Percentiles rank a stretch among this genome's conserved stretches.
Evolutionary conservation across 139 green algal genomes (phyloP).

Genomic region (Chlorella sp.): DNA sequence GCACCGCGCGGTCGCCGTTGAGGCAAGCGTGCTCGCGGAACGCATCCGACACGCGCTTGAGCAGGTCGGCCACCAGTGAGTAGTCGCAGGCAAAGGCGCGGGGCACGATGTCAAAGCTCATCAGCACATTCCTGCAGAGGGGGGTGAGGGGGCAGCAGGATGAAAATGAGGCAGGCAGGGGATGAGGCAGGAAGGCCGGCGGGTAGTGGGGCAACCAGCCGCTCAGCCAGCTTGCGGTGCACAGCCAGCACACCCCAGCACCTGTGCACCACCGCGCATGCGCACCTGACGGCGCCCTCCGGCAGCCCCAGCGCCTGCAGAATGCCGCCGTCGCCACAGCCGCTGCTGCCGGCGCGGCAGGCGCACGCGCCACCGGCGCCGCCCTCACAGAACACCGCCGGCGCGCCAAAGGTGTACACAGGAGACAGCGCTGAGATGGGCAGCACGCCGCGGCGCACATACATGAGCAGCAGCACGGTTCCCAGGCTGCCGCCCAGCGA

Average conservation of each 20-base stretch:
- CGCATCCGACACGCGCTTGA: conserved; percentile 59
- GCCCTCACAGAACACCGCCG: conserved; percentile 89
- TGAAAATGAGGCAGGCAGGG: no score
- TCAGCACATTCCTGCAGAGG: conserved; percentile 73
- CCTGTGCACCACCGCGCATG: not conserved
- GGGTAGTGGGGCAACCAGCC: no score
- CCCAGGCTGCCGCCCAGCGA: conserved; percentile 93
- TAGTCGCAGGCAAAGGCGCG: conserved; percentile 98
- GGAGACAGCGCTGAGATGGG: conserved; percentile 63
- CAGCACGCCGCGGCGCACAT: conserved; percentile 78
- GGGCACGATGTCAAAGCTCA: conserved; percentile 93
- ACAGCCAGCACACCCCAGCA: no score
- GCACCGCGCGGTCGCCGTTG: conserved; percentile 47
- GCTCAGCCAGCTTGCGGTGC: no score
- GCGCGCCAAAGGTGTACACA: conserved; percentile 93
- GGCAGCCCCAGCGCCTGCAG: conserved; percentile 57
- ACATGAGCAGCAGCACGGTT: conserved; percentile 93
- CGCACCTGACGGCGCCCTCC: conserved; percentile 57
- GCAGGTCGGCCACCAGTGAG: conserved; percentile 81
- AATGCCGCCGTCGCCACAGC: conserved; percentile 38
- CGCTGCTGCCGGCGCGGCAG: not conserved
- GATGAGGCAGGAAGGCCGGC: no score
- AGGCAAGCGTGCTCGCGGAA: conserved; percentile 89
- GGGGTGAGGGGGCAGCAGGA: no score
- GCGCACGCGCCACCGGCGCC: conserved; percentile 15